These are phyloP conservation scores for Hippophae gyantsensis DNA, from an alignment of 306 rosid species.

Conservation along the genomic window DNA sequence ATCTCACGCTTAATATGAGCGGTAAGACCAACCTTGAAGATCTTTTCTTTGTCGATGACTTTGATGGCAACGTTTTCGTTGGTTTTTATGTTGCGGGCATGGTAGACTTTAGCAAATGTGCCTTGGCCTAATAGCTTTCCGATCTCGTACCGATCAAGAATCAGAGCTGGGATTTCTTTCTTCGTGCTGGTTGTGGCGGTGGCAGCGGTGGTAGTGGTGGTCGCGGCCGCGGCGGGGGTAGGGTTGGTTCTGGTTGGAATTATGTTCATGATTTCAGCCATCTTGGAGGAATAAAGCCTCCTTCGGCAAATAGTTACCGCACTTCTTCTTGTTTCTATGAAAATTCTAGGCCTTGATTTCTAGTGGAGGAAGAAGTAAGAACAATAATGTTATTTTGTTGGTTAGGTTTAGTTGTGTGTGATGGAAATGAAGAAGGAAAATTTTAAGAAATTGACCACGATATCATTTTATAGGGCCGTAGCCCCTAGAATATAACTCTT, in stretches of 20 bases:
- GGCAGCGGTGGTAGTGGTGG: neutral
- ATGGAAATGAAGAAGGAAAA: no score
- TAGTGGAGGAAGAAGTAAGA: no score
- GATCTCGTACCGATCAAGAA: slow-evolving; percentile 67
- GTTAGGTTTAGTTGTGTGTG: no score
- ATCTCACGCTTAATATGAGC: slow-evolving; percentile 95
- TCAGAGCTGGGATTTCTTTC: slow-evolving; percentile 32
- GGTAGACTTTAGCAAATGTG: slow-evolving; percentile 84
- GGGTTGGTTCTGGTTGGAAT: neutral
- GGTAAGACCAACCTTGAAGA: slow-evolving; percentile 63
- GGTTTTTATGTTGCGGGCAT: slow-evolving; percentile 57
- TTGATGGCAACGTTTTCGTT: slow-evolving; percentile 74
- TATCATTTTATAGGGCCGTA: no score
- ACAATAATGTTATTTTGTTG: no score
- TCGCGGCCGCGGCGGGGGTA: no score
- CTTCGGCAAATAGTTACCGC: no score
- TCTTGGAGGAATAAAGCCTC: no score
- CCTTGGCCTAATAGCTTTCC: slow-evolving; percentile 91
- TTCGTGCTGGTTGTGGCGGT: slow-evolving; percentile 13
- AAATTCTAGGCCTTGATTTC: no score
- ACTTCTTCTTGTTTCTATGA: no score
- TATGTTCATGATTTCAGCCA: slow-evolving; percentile 1
- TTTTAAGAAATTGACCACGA: no score
- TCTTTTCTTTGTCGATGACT: slow-evolving; percentile 89
- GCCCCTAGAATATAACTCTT: no score